phyloP scores from a whole-genome alignment of 2,329 filamentous ascomycete genomes.

The Fusarium luffae region DNA sequence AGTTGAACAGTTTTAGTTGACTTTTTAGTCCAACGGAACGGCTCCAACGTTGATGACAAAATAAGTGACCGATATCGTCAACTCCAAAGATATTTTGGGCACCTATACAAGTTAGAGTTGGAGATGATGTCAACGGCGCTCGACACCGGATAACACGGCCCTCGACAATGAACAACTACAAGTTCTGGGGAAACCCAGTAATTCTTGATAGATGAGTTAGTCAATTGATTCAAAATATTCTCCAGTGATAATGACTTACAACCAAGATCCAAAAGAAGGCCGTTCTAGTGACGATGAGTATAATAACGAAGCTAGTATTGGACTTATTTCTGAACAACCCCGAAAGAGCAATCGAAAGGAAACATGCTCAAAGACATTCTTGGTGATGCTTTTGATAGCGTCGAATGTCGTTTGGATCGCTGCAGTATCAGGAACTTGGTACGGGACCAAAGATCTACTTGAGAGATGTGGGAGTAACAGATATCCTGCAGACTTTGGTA shows the following conservation, averaged over 20 bases:
- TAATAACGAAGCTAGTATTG: neutral
- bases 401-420: neutral
- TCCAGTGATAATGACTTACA: neutral
- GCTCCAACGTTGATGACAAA: neutral
- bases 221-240: neutral
- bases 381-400: neutral
- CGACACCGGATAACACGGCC: neutral
- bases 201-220: neutral
- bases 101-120: neutral
- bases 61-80: neutral
- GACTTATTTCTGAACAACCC: neutral
- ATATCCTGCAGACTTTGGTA: neutral
- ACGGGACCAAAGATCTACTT: neutral
- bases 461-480: neutral
- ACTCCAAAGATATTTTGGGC: neutral
- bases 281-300: neutral
- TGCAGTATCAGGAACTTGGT: neutral
- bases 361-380: neutral
- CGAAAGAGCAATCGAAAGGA: neutral
- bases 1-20: neutral
- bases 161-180: neutral
- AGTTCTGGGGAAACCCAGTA: neutral
- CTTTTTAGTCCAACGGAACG: neutral
- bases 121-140: slow-evolving; percentile 5
- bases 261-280: neutral